phyloP scores from a whole-genome alignment of 495 filamentous ascomycete species.

The Neurospora africana region DNA sequence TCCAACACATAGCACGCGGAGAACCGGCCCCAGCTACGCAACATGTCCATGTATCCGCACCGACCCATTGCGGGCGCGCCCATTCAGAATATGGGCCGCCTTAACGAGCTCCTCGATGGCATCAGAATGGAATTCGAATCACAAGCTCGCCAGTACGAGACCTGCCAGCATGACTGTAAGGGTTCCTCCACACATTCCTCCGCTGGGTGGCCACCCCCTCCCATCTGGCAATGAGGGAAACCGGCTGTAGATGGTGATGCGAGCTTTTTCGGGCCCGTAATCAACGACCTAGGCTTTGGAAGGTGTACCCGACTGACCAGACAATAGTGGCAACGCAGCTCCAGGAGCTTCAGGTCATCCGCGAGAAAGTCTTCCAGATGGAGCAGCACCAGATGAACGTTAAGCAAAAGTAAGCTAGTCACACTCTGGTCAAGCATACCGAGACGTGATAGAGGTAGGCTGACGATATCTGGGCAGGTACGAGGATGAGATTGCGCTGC shows the following conservation, averaged over 20 bases:
- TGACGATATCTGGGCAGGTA: slow-evolving; percentile 48
- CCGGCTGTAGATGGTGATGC: not conserved
- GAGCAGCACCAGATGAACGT: slow-evolving; percentile 78
- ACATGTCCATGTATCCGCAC: slow-evolving; percentile 83
- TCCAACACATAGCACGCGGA: slow-evolving; percentile 1
- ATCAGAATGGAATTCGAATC: slow-evolving; percentile 84
- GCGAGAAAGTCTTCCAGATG: slow-evolving; percentile 80
- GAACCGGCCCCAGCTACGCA: not conserved
- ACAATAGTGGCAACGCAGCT: slow-evolving; percentile 69
- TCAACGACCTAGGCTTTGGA: not conserved
- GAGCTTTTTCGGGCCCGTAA: not conserved
- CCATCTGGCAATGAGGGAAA: not conserved
- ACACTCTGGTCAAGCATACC: not conserved
- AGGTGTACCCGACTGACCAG: not conserved
- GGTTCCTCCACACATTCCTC: slow-evolving; percentile 10
- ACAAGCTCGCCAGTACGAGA: slow-evolving; percentile 61
- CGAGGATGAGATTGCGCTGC: slow-evolving; percentile 76
- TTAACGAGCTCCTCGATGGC: slow-evolving; percentile 84
- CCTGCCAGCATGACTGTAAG: slow-evolving; percentile 87
- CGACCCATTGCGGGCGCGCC: slow-evolving; percentile 62
- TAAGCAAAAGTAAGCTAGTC: slow-evolving; percentile 68
- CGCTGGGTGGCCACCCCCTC: not conserved
- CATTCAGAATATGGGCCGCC: slow-evolving; percentile 46
- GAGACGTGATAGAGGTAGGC: not conserved
- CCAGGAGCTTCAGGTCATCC: slow-evolving; percentile 84